Evolutionary conservation across 768 basidiomycete species (phyloP).

Genomic region (Lentinula edodes): DNA sequence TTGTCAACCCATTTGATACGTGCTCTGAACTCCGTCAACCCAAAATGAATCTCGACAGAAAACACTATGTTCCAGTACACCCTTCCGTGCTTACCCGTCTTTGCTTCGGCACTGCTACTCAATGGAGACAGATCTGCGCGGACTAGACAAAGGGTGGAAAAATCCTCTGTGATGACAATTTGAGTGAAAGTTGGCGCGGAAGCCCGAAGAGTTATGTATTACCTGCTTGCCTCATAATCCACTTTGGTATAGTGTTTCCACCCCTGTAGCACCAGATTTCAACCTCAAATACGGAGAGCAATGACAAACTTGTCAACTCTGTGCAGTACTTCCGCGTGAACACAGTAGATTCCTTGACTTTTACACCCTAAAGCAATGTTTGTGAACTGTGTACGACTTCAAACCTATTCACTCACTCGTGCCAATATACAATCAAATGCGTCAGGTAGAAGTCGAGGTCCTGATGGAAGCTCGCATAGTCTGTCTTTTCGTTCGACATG

Average conservation of each 20-base stretch:
- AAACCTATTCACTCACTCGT: slow-evolving; percentile 36
- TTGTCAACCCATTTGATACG: slow-evolving; percentile 81
- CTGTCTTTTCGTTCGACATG: slow-evolving; percentile 59
- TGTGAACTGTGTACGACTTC: slow-evolving; percentile 1
- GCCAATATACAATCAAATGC: slow-evolving; percentile 79
- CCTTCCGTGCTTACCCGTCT: slow-evolving; percentile 57
- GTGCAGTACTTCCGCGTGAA: slow-evolving; percentile 82
- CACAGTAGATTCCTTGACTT: slow-evolving; percentile 77
- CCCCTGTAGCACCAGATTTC: slow-evolving; percentile 84
- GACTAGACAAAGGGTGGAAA: slow-evolving; percentile 74
- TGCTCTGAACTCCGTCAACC: slow-evolving; percentile 76
- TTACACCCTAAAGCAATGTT: slow-evolving; percentile 42
- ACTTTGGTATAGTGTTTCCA: slow-evolving; percentile 63
- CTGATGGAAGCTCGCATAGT: slow-evolving; percentile 71
- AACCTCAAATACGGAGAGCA: slow-evolving; percentile 76
- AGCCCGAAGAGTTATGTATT: slow-evolving; percentile 13
- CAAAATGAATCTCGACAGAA: slow-evolving; percentile 80
- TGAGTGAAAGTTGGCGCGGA: not conserved
- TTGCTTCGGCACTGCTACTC: slow-evolving; percentile 65
- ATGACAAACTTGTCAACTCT: slow-evolving; percentile 69
- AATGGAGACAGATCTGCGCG: slow-evolving; percentile 73
- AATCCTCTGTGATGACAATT: slow-evolving; percentile 40
- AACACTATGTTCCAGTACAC: slow-evolving; percentile 83
- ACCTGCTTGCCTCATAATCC: slow-evolving; percentile 64
- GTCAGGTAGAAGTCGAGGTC: slow-evolving; percentile 72